These are phyloP conservation scores for Calocera cornea DNA, from an alignment of 768 basidiomycete genomes.

Conservation along the genomic window DNA sequence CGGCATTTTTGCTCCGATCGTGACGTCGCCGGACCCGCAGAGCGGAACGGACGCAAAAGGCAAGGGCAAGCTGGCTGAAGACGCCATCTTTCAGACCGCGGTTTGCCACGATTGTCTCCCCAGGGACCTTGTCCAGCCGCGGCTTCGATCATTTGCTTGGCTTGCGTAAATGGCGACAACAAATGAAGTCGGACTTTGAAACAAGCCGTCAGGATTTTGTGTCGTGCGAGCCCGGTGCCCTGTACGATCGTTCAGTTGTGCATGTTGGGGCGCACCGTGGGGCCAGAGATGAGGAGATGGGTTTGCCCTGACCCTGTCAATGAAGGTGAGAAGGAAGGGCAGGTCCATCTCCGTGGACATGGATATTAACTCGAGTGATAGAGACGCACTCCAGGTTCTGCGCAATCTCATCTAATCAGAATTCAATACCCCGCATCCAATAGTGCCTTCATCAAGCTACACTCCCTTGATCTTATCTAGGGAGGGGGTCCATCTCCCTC, in stretches of 20 bases:
- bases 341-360: background rate
- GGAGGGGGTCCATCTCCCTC: background rate
- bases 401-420: background rate
- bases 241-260: too few species aligned
- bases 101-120: background rate
- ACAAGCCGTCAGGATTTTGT: background rate
- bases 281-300: too few species aligned
- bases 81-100: background rate
- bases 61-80: background rate
- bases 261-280: too few species aligned
- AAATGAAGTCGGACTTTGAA: background rate
- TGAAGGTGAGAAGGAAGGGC: too few species aligned
- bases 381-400: background rate
- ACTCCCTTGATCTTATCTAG: background rate
- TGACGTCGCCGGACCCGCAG: too few species aligned
- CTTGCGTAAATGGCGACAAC: background rate
- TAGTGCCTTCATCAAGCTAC: background rate
- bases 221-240: too few species aligned
- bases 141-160: background rate
- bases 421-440: background rate
- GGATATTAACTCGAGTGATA: background rate
- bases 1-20: background rate
- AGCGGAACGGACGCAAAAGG: constrained; percentile 4
- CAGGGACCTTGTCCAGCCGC: background rate
- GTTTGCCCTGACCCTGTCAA: too few species aligned